Evolutionary conservation across 2,329 filamentous ascomycete genomes (phyloP).

Genomic region (Cercospora sesami): DNA sequence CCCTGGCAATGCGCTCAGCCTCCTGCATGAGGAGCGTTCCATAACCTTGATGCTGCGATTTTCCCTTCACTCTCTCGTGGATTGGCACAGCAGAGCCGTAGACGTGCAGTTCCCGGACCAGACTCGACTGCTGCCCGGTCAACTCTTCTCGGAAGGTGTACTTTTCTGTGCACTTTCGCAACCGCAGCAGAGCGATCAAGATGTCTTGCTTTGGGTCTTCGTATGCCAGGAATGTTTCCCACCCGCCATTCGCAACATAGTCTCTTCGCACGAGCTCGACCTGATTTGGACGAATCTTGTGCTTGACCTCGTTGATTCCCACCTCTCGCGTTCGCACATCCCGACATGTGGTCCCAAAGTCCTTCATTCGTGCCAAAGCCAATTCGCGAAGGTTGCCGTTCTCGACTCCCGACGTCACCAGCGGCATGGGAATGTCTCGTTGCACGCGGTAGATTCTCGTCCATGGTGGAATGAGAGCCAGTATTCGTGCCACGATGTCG

Average conservation of each 20-base stretch:
- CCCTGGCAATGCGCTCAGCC: slow-evolving; percentile 88
- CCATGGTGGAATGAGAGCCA: slow-evolving; percentile 94
- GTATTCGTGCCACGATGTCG: slow-evolving; percentile 91
- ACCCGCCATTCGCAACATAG: slow-evolving; percentile 92
- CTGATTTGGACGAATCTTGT: slow-evolving; percentile 95
- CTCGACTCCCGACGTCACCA: slow-evolving; percentile 97
- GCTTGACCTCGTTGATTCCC: slow-evolving; percentile 97
- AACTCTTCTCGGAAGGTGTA: slow-evolving; percentile 92
- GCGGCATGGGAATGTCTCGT: slow-evolving; percentile 98
- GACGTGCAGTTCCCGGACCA: slow-evolving; percentile 93
- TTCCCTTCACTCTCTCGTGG: slow-evolving; percentile 88
- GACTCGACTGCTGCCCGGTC: slow-evolving; percentile 78
- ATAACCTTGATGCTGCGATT: slow-evolving; percentile 98
- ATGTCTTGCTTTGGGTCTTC: slow-evolving; percentile 99
- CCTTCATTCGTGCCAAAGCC: slow-evolving; percentile 95
- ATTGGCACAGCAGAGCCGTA: slow-evolving; percentile 98
- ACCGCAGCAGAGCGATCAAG: slow-evolving; percentile 80
- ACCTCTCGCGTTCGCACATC: slow-evolving; percentile 96
- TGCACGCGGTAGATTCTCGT: slow-evolving; percentile 98
- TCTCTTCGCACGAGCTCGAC: slow-evolving; percentile 92
- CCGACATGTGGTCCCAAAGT: slow-evolving; percentile 94
- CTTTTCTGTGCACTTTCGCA: slow-evolving; percentile 86
- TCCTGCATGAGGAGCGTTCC: slow-evolving; percentile 97
- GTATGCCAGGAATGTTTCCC: slow-evolving; percentile 98
- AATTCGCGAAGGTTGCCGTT: slow-evolving; percentile 95